Conservation (phyloP, 1,284 basidiomycete genomes). For the Boletellus sp. region DNA sequence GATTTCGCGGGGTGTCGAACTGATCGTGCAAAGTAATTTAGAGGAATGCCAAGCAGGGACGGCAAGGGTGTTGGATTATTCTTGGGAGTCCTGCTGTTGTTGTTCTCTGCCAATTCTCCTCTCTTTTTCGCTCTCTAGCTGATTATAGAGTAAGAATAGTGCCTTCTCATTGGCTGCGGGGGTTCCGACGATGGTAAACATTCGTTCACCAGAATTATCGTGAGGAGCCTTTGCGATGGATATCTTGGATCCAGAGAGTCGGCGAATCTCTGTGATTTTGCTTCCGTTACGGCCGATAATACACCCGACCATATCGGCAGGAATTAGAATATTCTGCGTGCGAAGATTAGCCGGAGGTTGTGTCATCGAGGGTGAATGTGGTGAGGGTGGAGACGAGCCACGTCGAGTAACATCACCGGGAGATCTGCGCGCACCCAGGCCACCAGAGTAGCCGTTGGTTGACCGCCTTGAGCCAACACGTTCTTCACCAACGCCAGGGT, state of each 20-base stretch:
- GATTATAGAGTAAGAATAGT: constrained; percentile 94
- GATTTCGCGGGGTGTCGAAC: constrained; percentile 13
- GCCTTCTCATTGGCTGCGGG: constrained; percentile 97
- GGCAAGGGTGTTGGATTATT: constrained; percentile 31
- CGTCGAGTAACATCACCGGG: constrained; percentile 50
- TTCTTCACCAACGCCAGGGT: constrained; percentile 84
- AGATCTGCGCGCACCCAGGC: constrained; percentile 50
- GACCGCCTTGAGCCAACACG: constrained; percentile 49
- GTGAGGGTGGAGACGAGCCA: constrained; percentile 56
- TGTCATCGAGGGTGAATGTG: constrained; percentile 48
- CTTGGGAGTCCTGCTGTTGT: constrained; percentile 58
- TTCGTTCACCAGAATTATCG: constrained; percentile 96
- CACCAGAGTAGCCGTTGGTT: constrained; percentile 43
- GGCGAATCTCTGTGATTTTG: constrained; percentile 98
- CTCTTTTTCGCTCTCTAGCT: constrained; percentile 94
- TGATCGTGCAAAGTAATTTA: constrained; percentile 12
- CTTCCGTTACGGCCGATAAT: constrained; percentile 96
- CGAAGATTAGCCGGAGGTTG: constrained; percentile 75
- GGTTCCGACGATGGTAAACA: constrained; percentile 98
- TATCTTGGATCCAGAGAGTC: constrained; percentile 94
- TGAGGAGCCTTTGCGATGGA: constrained; percentile 98
- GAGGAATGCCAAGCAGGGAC: neutral
- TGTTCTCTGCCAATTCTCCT: constrained; percentile 80
- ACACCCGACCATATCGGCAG: constrained; percentile 97
- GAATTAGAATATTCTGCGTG: constrained; percentile 99